Evolutionary conservation across 2,329 filamentous ascomycete species (phyloP).

Genomic region (Didymella sp.): DNA sequence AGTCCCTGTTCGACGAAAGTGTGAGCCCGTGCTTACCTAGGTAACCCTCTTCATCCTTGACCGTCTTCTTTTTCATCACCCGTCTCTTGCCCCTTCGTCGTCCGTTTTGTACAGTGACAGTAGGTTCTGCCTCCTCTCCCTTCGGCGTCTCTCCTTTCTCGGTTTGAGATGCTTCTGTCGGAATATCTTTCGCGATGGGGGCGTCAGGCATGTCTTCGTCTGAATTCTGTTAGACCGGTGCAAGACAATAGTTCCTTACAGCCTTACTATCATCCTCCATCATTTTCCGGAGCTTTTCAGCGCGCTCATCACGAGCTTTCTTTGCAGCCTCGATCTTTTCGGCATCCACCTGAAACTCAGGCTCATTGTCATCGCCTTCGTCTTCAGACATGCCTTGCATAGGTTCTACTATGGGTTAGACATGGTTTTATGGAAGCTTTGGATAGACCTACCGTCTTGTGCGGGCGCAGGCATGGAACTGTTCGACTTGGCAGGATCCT

Average conservation of each 20-base stretch:
- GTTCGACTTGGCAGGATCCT: conserved; percentile 55
- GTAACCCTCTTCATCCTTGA: conserved; percentile 88
- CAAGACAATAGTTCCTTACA: background rate
- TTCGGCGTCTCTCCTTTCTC: conserved; percentile 29
- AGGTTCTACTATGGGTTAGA: conserved; percentile 49
- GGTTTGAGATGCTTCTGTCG: conserved; percentile 47
- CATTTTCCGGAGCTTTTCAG: conserved; percentile 73
- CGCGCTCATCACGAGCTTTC: conserved; percentile 65
- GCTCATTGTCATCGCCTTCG: conserved; percentile 44
- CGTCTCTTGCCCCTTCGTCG: conserved; percentile 77
- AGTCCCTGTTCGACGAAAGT: conserved; percentile 9
- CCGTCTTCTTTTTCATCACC: conserved; percentile 86
- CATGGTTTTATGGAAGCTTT: background rate
- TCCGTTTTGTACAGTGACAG: conserved; percentile 64
- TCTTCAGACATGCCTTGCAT: conserved; percentile 63
- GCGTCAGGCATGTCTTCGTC: conserved; percentile 67
- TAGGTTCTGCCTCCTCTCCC: conserved; percentile 34
- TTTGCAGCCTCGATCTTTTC: conserved; percentile 46
- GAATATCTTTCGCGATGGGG: conserved; percentile 47
- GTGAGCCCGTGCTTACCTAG: conserved; percentile 66
- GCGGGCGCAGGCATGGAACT: conserved; percentile 50
- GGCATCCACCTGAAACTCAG: conserved; percentile 40
- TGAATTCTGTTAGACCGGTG: conserved; percentile 29
- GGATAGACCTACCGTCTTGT: conserved; percentile 57
- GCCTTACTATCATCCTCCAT: conserved; percentile 71